Conservation (phyloP, 2,329 filamentous ascomycete genomes). For the Colletotrichum tamarilloi region DNA sequence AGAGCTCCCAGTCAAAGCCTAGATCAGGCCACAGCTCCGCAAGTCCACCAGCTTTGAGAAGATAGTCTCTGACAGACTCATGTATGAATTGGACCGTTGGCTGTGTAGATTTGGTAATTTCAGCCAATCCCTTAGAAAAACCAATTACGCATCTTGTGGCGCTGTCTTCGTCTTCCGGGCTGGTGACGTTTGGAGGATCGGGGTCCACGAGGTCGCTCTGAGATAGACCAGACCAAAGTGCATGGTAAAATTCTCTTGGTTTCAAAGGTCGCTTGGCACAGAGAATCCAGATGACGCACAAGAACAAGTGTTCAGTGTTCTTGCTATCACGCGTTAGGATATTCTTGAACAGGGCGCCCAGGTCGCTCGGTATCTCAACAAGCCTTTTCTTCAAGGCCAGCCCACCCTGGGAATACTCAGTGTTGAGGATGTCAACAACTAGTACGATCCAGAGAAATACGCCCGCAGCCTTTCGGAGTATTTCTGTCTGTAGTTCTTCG, state of each 20-base stretch:
- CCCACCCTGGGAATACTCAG: conserved; percentile 43
- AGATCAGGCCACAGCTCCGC: conserved; percentile 46
- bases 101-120: conserved; percentile 47
- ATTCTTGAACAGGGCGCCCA: conserved; percentile 61
- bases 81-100: conserved; percentile 64
- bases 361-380: conserved; percentile 46
- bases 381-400: conserved; percentile 44
- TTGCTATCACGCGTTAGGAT: conserved; percentile 59
- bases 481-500: conserved; percentile 19
- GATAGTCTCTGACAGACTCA: conserved; percentile 60
- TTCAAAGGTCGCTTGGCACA: conserved; percentile 57
- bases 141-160: conserved; percentile 49
- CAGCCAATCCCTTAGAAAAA: conserved; percentile 62
- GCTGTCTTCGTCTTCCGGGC: too few relatives aligned
- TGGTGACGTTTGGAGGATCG: too few relatives aligned
- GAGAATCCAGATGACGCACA: conserved; percentile 66
- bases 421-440: conserved; percentile 53
- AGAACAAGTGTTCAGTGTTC: conserved; percentile 51
- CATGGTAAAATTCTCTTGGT: conserved; percentile 57
- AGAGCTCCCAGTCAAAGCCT: conserved; percentile 44
- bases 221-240: conserved; percentile 44
- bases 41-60: conserved; percentile 50
- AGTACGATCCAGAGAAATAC: conserved; percentile 58
- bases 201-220: too few relatives aligned
- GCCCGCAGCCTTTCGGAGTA: conserved; percentile 50